phyloP scores from a whole-genome alignment of 768 basidiomycete species.

The Termitomyces sp. region DNA sequence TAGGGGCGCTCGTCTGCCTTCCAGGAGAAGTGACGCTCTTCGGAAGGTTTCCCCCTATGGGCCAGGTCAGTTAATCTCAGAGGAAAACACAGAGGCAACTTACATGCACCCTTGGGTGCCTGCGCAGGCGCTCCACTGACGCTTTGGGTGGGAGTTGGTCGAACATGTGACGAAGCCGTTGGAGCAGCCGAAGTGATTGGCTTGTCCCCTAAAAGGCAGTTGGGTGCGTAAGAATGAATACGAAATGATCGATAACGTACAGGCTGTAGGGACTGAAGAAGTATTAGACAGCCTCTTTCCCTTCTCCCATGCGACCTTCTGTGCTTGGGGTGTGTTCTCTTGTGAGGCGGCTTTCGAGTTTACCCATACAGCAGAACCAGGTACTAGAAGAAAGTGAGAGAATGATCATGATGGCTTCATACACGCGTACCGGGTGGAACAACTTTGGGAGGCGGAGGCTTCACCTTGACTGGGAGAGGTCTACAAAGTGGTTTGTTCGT shows the following conservation, averaged over 20 bases:
- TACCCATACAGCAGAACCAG: slow-evolving; percentile 33
- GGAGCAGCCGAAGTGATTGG: slow-evolving; percentile 13
- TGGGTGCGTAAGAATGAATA: background rate
- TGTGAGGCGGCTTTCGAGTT: slow-evolving; percentile 4
- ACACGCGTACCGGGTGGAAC: slow-evolving; percentile 21
- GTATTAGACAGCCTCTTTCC: background rate
- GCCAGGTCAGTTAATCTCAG: background rate
- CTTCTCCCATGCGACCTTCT: slow-evolving; percentile 18
- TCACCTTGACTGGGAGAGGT: slow-evolving; percentile 31
- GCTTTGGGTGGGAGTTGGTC: background rate
- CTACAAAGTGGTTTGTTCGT: slow-evolving; percentile 42
- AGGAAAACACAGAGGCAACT: background rate
- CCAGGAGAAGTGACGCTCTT: background rate
- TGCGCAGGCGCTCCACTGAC: slow-evolving; percentile 1
- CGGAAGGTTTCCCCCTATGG: slow-evolving; percentile 3
- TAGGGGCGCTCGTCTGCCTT: background rate
- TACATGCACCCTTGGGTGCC: slow-evolving; percentile 5
- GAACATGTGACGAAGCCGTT: background rate
- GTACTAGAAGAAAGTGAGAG: slow-evolving; percentile 21
- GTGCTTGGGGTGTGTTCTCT: slow-evolving; percentile 5
- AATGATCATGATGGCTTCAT: background rate
- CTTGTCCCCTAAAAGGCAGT: slow-evolving; percentile 14
- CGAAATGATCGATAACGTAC: background rate
- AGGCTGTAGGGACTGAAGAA: background rate
- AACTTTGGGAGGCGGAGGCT: slow-evolving; percentile 25